Conservation (phyloP, 345 rosid genomes). For the Gossypium ekmanianum region DNA sequence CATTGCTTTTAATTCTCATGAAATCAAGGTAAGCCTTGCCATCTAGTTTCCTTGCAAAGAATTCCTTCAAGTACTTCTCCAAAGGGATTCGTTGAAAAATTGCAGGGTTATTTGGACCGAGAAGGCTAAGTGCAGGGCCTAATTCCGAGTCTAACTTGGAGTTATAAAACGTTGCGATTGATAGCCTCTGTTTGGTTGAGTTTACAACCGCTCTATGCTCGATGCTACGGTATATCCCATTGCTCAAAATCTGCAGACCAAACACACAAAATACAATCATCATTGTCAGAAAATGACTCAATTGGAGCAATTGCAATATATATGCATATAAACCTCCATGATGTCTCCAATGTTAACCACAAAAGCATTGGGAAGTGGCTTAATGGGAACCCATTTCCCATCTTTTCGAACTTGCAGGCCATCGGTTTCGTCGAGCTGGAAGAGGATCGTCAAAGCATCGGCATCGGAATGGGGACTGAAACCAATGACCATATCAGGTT, state of each 20-base stretch:
- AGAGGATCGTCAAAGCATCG: constrained; percentile 24
- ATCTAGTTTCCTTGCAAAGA: constrained; percentile 23
- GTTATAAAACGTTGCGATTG: constrained; percentile 24
- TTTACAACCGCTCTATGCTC: constrained; percentile 29
- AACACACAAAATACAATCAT: neutral
- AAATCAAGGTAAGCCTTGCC: constrained; percentile 31
- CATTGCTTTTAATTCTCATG: constrained; percentile 8
- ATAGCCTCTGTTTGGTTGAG: constrained; percentile 20
- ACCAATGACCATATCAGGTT: constrained; percentile 41
- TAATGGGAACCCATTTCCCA: constrained; percentile 30
- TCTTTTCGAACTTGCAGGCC: constrained; percentile 31
- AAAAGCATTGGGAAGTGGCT: constrained; percentile 28
- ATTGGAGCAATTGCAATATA: too few species aligned
- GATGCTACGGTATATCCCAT: constrained; percentile 29
- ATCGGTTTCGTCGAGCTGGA: constrained; percentile 22
- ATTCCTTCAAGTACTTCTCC: constrained; percentile 29
- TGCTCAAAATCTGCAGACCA: constrained; percentile 24
- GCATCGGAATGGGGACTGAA: constrained; percentile 40
- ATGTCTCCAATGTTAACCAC: constrained; percentile 26
- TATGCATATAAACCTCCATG: constrained; percentile 16
- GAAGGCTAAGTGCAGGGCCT: constrained; percentile 27
- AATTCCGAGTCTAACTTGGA: constrained; percentile 22
- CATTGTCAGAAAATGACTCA: neutral
- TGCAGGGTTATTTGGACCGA: neutral
- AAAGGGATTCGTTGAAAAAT: constrained; percentile 16